These are phyloP conservation scores for Dentipellis sp. DNA, from an alignment of 768 basidiomycete genomes.

Conservation along the genomic window DNA sequence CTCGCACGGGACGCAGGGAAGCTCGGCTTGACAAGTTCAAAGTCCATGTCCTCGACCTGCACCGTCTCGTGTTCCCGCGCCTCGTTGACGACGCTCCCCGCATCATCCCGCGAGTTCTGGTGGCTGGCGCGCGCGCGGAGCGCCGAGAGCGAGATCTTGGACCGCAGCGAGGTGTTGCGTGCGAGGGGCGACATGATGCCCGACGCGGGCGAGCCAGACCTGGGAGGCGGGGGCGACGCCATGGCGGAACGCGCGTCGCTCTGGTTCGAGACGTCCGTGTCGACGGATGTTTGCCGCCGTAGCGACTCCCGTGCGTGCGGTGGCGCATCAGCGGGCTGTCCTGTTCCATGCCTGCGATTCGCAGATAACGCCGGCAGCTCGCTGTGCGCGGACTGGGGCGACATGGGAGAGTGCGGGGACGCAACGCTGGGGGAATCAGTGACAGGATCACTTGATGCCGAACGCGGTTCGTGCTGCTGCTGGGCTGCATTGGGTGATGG, in stretches of 20 bases:
- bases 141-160: slow-evolving; percentile 63
- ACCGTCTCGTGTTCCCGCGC: slow-evolving; percentile 34
- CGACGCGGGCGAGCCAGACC: slow-evolving; percentile 17
- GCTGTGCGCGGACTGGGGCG: not conserved
- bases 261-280: slow-evolving; percentile 23
- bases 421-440: not conserved
- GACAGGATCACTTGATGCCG: not conserved
- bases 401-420: not conserved
- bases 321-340: not conserved
- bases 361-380: not conserved
- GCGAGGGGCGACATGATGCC: slow-evolving; percentile 22
- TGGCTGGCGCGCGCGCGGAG: slow-evolving; percentile 35
- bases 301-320: slow-evolving; percentile 9
- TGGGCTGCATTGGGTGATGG: not conserved
- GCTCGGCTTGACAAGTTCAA: slow-evolving; percentile 65
- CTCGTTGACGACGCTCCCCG: slow-evolving; percentile 21
- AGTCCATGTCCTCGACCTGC: slow-evolving; percentile 76
- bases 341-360: not conserved
- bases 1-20: slow-evolving; percentile 37
- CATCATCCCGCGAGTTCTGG: slow-evolving; percentile 22
- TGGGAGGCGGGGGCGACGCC: slow-evolving; percentile 31
- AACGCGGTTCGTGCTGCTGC: not conserved
- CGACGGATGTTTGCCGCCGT: slow-evolving; percentile 11
- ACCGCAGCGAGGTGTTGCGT: slow-evolving; percentile 32
- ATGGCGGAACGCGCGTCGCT: slow-evolving; percentile 28